Base-by-base conservation (phyloP, 164 flowering plant genomes). In the Akebia trifoliata region DNA sequence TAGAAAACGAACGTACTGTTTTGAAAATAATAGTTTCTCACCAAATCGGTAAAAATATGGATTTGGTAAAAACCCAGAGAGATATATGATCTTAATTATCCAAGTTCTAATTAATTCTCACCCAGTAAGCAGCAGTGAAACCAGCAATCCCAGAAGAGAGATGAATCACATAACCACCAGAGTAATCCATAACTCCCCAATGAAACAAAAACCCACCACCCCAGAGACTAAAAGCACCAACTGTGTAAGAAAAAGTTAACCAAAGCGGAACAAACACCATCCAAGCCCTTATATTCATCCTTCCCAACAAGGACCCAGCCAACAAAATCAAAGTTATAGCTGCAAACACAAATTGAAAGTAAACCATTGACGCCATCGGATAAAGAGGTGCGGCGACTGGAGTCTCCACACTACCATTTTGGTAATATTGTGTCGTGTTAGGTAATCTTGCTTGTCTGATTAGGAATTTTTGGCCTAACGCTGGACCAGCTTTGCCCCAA, bases 91-190 rank as follows among this genome's bases (percentile, higher is more conserved):
- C n/a, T n/a, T n/a, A n/a, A n/a, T n/a, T n/a, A n/a, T n/a, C n/a
- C n/a, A n/a, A n/a, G n/a, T n/a, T n/a, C n/a, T n/a, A 28, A 8
- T 39, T 8, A 38, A 0, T 14, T 7, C n/a, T 20, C 30, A 59
- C 56, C 63, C 63, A 60, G 10, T 49, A 50, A 20, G 63, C 63
- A 9, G 63, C 56, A 2, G 63, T 60, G 8, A 60, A 50, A 1
- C 63, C 63, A 20, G 63, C 56, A 29, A n/a, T n/a, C n/a, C n/a
- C n/a, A n/a, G n/a, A n/a, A n/a, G n/a, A n/a, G n/a, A n/a, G n/a
- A n/a, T n/a, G 63, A 12, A 60, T 50, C 8, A 60, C 63, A 18
- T 60, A 60, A 25, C 63, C 63, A 29, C 63, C 63, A 20, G 63
- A 18, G 8, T 17, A 60, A 38, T 60, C 63, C 18, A 60, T 50